A percentile compares a stretch with the other conserved stretches of the same genome.
Evolutionary conservation across 1,139 yeast genomes (phyloP).

Genomic region (Suhomyces terraborum): DNA sequence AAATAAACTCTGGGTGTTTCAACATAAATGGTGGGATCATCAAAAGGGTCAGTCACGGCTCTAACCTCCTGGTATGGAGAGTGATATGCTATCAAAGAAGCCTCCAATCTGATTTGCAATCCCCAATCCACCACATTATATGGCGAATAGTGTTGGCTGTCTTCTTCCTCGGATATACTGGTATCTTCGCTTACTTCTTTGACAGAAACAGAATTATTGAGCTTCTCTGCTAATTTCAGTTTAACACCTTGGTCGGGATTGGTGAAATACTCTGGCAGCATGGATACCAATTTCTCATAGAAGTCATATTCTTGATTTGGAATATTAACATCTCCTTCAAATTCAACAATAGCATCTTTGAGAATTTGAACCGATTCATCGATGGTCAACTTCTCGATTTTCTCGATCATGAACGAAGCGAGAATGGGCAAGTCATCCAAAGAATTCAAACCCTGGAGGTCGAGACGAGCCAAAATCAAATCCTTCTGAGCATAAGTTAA

Average conservation of each 20-base stretch:
- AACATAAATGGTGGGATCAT: slow-evolving; percentile 49
- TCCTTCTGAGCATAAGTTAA: slow-evolving; percentile 27
- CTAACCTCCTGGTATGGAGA: slow-evolving; percentile 70
- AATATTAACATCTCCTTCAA: slow-evolving; percentile 26
- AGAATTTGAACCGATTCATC: slow-evolving; percentile 27
- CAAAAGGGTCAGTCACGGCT: slow-evolving; percentile 54
- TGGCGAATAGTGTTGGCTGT: slow-evolving; percentile 12
- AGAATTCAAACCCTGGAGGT: slow-evolving; percentile 26
- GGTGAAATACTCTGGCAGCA: slow-evolving; percentile 19
- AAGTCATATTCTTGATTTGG: slow-evolving; percentile 19
- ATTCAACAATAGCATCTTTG: slow-evolving; percentile 21
- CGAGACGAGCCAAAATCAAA: slow-evolving; percentile 28
- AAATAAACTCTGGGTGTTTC: slow-evolving; percentile 62
- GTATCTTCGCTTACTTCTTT: slow-evolving; percentile 17
- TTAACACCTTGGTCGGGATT: slow-evolving; percentile 8
- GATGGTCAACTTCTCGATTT: slow-evolving; percentile 25
- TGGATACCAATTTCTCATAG: slow-evolving; percentile 10
- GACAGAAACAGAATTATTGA: slow-evolving; percentile 15
- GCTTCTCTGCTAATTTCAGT: slow-evolving; percentile 4
- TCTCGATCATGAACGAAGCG: slow-evolving; percentile 34
- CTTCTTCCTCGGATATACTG: slow-evolving; percentile 27
- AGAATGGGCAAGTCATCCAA: slow-evolving; percentile 31
- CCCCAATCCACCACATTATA: slow-evolving; percentile 19
- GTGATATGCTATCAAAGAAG: slow-evolving; percentile 45
- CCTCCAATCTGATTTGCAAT: slow-evolving; percentile 21